These are phyloP conservation scores for Backusella mclennaniae DNA, from an alignment of 192 early-diverging fungal genomes.

Conservation along the genomic window DNA sequence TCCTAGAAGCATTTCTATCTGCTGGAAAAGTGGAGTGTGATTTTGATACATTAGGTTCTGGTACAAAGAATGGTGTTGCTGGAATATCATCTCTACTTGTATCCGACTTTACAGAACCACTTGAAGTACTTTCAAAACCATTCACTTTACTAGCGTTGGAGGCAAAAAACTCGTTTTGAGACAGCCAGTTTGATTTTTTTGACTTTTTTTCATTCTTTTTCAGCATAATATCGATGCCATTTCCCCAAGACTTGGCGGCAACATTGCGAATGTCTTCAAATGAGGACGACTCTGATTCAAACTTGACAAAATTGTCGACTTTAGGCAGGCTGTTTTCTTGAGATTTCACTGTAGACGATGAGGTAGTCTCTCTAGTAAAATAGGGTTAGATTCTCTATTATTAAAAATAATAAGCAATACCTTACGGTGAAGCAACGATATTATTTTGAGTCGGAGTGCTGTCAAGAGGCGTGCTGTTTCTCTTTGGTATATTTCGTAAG, in stretches of 20 bases:
- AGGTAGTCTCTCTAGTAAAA: not conserved
- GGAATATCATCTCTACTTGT: not conserved
- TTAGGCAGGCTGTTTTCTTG: not conserved
- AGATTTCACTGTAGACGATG: not conserved
- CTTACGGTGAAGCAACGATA: not conserved
- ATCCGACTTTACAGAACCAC: not conserved
- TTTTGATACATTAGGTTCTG: not conserved
- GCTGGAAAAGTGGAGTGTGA: not conserved
- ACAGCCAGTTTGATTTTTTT: not conserved
- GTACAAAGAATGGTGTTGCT: not conserved
- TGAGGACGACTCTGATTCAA: not conserved
- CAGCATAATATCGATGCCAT: constrained; percentile 1
- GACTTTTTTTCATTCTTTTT: not conserved
- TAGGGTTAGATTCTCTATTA: not conserved
- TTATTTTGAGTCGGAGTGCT: not conserved
- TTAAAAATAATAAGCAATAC: not conserved
- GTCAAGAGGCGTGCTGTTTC: not conserved
- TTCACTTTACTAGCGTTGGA: not conserved
- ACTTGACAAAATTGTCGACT: not conserved
- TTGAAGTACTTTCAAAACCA: not conserved
- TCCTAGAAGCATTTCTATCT: not conserved
- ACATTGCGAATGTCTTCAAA: constrained; percentile 13
- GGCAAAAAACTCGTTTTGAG: not conserved
- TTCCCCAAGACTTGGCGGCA: constrained; percentile 1
- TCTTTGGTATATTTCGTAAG: not conserved